phyloP scores from a whole-genome alignment of 768 basidiomycete genomes.

The Amanita exitialis region DNA sequence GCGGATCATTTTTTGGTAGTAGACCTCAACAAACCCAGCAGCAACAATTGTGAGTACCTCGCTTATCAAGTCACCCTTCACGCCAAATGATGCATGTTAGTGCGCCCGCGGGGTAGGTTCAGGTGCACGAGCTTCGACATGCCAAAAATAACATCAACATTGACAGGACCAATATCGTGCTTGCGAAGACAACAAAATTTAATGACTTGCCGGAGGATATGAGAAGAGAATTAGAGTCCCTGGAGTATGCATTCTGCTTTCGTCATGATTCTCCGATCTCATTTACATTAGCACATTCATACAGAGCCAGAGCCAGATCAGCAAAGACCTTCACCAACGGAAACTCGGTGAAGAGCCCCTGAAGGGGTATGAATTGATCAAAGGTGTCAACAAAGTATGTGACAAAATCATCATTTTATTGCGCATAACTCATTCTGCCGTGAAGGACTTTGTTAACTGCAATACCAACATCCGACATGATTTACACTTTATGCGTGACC shows the following conservation, averaged over 20 bases:
- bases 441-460: constrained; percentile 55
- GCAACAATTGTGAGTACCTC: constrained; percentile 13
- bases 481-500: constrained; percentile 52
- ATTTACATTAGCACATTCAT: constrained; percentile 43
- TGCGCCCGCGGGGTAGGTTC: neutral
- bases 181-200: constrained; percentile 54
- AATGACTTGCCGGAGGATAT: constrained; percentile 71
- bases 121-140: neutral
- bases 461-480: constrained; percentile 59
- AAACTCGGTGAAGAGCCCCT: constrained; percentile 68
- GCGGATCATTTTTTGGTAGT: constrained; percentile 18
- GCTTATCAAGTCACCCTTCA: neutral
- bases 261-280: neutral
- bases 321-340: constrained; percentile 67
- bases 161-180: neutral
- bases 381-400: constrained; percentile 53
- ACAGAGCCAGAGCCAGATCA: constrained; percentile 72
- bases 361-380: constrained; percentile 63
- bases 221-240: constrained; percentile 51
- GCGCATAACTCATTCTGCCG: constrained; percentile 1
- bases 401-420: neutral
- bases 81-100: neutral
- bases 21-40: constrained; percentile 22
- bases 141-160: neutral
- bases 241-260: constrained; percentile 45